Evolutionary conservation across 1,284 basidiomycete genomes (phyloP).

Genomic region (Mycena sp.): DNA sequence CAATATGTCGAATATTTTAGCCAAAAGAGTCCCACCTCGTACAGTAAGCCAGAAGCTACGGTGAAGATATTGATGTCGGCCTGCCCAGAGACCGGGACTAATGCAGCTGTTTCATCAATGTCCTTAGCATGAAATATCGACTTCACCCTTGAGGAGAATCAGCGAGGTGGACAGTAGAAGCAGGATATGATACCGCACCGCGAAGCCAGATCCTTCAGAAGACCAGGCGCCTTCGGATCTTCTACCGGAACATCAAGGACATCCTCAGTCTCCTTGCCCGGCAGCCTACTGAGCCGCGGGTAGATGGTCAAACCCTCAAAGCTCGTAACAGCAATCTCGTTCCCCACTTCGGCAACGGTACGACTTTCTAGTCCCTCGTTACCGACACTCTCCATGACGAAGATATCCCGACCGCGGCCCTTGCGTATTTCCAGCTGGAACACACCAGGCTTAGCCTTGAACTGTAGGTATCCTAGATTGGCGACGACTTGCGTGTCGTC

Average conservation of each 20-base stretch:
- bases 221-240: constrained; percentile 41
- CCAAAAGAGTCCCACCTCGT: constrained; percentile 72
- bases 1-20: background rate
- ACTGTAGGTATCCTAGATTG: constrained; percentile 96
- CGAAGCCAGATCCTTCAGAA: constrained; percentile 58
- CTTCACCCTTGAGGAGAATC: too few relatives aligned
- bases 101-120: too few relatives aligned
- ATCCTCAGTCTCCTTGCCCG: too few relatives aligned
- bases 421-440: constrained; percentile 86
- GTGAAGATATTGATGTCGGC: too few relatives aligned
- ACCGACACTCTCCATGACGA: constrained; percentile 83
- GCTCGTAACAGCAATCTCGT: constrained; percentile 81
- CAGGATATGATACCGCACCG: constrained; percentile 81
- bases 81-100: too few relatives aligned
- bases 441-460: constrained; percentile 91
- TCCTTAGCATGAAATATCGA: too few relatives aligned
- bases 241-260: too few relatives aligned
- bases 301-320: constrained; percentile 91
- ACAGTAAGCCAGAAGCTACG: constrained; percentile 94
- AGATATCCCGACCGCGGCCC: constrained; percentile 86
- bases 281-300: too few relatives aligned
- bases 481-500: constrained; percentile 94
- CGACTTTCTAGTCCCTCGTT: constrained; percentile 87
- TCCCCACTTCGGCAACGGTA: constrained; percentile 69
- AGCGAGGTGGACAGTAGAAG: too few relatives aligned